Percentiles rank a stretch among this genome's conserved stretches.
These are phyloP conservation scores for Theileria parva DNA, from an alignment of 169 alveolate species.

Conservation along the genomic window DNA sequence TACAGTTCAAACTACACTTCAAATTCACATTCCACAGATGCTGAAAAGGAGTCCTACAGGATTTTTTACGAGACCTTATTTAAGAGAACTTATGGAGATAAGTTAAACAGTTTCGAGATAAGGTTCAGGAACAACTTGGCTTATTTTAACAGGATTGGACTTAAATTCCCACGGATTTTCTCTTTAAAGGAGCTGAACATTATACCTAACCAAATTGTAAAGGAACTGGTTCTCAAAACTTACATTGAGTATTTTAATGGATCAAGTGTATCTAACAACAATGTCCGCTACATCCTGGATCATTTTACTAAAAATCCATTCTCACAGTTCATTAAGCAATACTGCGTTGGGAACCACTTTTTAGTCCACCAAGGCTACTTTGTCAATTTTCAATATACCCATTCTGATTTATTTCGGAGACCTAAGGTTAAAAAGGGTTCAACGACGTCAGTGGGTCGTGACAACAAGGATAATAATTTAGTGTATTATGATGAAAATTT, in stretches of 20 bases:
- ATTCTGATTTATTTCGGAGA: background rate
- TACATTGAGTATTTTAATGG: background rate
- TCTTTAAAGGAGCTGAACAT: slow-evolving; percentile 43
- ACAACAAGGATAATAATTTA: background rate
- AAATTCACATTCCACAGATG: background rate
- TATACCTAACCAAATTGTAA: slow-evolving; percentile 30
- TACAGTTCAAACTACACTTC: background rate
- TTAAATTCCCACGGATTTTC: slow-evolving; percentile 16
- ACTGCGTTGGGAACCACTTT: slow-evolving; percentile 16
- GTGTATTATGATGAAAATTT: background rate
- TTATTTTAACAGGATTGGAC: slow-evolving; percentile 31
- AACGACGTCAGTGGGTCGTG: background rate
- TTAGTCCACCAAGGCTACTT: slow-evolving; percentile 41
- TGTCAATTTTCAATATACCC: slow-evolving; percentile 2
- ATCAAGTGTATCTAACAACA: background rate
- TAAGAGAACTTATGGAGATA: background rate
- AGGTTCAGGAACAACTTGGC: background rate
- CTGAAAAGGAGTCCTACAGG: background rate
- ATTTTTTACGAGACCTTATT: slow-evolving; percentile 2
- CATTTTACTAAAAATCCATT: slow-evolving; percentile 12
- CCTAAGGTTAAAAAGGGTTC: background rate
- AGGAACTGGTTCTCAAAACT: slow-evolving; percentile 35
- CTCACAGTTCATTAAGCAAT: slow-evolving; percentile 18
- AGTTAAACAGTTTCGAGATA: background rate
- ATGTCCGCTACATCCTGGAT: slow-evolving; percentile 16